Evolutionary conservation across 2,329 filamentous ascomycete genomes (phyloP), one percentile per base, ranked within the genome.

Genomic region (Tricladium varicosporioides): DNA sequence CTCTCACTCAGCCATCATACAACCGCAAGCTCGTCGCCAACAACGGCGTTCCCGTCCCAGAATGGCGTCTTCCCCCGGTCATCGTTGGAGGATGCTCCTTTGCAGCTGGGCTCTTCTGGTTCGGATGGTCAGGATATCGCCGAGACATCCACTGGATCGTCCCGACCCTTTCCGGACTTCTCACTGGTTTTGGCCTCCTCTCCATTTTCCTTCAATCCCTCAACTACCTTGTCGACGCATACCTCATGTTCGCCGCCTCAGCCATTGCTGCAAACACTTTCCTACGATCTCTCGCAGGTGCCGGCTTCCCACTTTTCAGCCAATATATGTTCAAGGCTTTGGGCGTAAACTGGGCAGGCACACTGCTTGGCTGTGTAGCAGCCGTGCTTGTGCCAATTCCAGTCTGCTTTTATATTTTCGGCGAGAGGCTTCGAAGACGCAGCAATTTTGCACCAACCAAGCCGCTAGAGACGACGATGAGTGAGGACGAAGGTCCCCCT

Each of bases 221-320:
- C 59, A 94, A 93, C 75, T 93, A 92, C 70, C 82, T 93, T 2
- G 86, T 92, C 57, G 89, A 93, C 67, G 85, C 84, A 9, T 88
- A 87, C 67, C 81, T 69, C 22, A 68, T 69, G 65, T 69, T 69
- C 65, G 84, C 91, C 1, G 91, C 91, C 10, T 92, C 88, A 0
- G 91, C 89, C 18, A 84, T 95, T 56, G 91, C 91, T 5, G 91
- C 86, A 18, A 94, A 92, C 73, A 89, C 89, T 0, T 88, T 95
- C 67, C 74, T 95, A 40, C 86, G 91, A 63, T 92, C 88, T 0
- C 76, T 92, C 8, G 88, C 86, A 60, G 91, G 89, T 61, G 89
- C 89, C 1, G 85, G 80, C 1, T 94, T 95, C 76, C 91, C 91
- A 0, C 80, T 94, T 1, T 94, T 94, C 70, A 84, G 88, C 0